Base-by-base conservation (phyloP, 257 asterid genomes). In the Ligustrum vulgare region DNA sequence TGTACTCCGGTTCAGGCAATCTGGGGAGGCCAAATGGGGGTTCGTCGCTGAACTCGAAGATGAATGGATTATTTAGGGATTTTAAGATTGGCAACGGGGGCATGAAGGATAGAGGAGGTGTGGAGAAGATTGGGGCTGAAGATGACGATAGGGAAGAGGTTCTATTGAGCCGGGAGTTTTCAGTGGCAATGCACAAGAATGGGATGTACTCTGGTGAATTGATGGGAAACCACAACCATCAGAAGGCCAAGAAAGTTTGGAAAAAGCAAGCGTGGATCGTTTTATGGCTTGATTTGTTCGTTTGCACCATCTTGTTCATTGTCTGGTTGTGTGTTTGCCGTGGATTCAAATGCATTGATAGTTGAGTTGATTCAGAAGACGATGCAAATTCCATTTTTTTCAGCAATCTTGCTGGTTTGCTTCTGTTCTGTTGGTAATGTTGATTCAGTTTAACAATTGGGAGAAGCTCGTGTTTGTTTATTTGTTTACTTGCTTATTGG, bases 211-310 rank as follows among this genome's bases (percentile, higher is more conserved):
- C 82, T n/a, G 81, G 81, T 2, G 89, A 87, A 64, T 64, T 77
- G 37, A 82, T 82, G n/a, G 72, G 72, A 25, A 41, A 2, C 56
- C 58, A 69, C 32, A 69, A 37, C 72, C 81, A 82, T 34, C 81
- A 77, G 70, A 81, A 75, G 76, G 87, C 87, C 22, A 87, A 80
- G 84, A 77, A 77, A 74, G 86, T 80, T 20, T 87, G 91, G 91
- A 84, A 82, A 78, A 87, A 80, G 69, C 89, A 82, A 64, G 87
- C 80, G 18, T 85, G 89, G 89, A 80, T 85, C 47, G 89, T 85
- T 67, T 72, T 87, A 8, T 80, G 84, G 0, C 73, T 84, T 75
- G 88, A 86, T 71, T 75, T 86, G 71, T 66, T 86, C 75, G 78
- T 86, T 39, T 86, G 90, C 75, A 79, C 80, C 25, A 70, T 84